Evolutionary conservation across 73 alveolate genomes (phyloP), one percentile per base, ranked within the genome.

Genomic region (Paramecium pentaurelia): DNA sequence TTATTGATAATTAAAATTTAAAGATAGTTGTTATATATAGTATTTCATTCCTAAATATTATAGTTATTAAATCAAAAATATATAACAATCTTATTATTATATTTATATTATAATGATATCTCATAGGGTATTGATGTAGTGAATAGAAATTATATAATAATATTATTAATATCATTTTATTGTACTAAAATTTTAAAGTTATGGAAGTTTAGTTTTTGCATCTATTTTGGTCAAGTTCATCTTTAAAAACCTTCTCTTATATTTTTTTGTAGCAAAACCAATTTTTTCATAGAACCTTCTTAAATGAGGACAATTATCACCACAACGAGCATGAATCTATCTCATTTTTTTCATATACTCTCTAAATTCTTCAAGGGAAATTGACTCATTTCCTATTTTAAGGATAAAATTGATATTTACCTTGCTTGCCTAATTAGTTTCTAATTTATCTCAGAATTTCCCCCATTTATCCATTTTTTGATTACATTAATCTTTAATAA

Each of bases 301-400:
- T 34, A 89, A 54, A 71, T 89, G 94, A 14, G 94, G 94, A 51
- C 94, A 89, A 58, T 89, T 89, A 10, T 89, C 94, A 22, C 94
- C 94, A 44, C 94, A 89, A 42, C 75, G 75, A 3, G 75, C 47
- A 83, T 89, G 94, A 25, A 89, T 88, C 45, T 89, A 32, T 71
- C 88, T 89, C 84, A 71, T 71, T 30, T 89, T 89, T 36, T 68
- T 60, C 92, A 89, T 45, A 71, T 89, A 89, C 18, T 89, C 94
- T 30, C 68, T 89, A 20, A 89, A 89, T 73, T 71, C 54, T 16
- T 89, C 94, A 27, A 71, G 8, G 14, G 86, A 40, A 2, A 89
- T 89, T 71, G 44, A 30, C 32, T 89, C 86, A 89, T 89, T 83
- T 7, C 94, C 91, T 80, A 80, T 49, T 12, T 9, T 4, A 25